phyloP scores from a whole-genome alignment of 2,329 filamentous ascomycete species.

The Corinectria fuckeliana region DNA sequence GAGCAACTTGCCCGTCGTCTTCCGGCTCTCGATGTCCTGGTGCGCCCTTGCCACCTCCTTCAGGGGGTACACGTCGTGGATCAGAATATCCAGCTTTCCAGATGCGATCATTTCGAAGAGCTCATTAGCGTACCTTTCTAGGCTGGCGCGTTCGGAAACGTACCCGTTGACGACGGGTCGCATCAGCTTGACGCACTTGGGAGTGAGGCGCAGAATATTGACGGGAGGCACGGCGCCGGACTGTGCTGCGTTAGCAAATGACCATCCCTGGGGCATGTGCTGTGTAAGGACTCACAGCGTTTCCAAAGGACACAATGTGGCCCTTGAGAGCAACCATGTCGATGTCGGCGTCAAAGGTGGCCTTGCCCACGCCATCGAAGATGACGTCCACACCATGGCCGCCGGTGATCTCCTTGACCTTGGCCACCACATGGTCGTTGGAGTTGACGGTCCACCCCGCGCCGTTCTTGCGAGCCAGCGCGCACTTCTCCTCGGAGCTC shows the following conservation, averaged over 20 bases:
- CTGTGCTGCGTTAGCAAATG: conserved; percentile 38
- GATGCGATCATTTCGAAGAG: conserved; percentile 75
- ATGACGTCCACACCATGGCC: conserved; percentile 77
- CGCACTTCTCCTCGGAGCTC: conserved; percentile 74
- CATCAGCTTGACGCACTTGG: conserved; percentile 80
- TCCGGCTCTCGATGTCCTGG: conserved; percentile 78
- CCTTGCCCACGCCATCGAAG: conserved; percentile 86
- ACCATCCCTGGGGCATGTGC: neutral
- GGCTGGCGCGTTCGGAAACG: conserved; percentile 71
- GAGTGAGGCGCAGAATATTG: conserved; percentile 59
- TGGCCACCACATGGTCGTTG: conserved; percentile 60
- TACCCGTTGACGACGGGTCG: conserved; percentile 79
- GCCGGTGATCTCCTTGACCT: conserved; percentile 72
- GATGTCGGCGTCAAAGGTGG: conserved; percentile 81
- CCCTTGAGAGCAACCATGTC: conserved; percentile 80
- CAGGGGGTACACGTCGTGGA: conserved; percentile 81
- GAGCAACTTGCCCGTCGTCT: conserved; percentile 84
- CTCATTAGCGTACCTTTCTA: conserved; percentile 72
- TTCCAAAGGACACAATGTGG: conserved; percentile 79
- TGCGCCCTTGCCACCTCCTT: conserved; percentile 77
- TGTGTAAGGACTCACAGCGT: conserved; percentile 62
- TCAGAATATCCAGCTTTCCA: conserved; percentile 72
- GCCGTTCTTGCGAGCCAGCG: conserved; percentile 71
- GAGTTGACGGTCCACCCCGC: conserved; percentile 78
- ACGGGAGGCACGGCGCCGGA: conserved; percentile 78